Percentiles rank a stretch among this genome's conserved stretches.
These are phyloP conservation scores for Verticillium zaregamsianum DNA, from an alignment of 2,329 filamentous ascomycete species.

Conservation along the genomic window DNA sequence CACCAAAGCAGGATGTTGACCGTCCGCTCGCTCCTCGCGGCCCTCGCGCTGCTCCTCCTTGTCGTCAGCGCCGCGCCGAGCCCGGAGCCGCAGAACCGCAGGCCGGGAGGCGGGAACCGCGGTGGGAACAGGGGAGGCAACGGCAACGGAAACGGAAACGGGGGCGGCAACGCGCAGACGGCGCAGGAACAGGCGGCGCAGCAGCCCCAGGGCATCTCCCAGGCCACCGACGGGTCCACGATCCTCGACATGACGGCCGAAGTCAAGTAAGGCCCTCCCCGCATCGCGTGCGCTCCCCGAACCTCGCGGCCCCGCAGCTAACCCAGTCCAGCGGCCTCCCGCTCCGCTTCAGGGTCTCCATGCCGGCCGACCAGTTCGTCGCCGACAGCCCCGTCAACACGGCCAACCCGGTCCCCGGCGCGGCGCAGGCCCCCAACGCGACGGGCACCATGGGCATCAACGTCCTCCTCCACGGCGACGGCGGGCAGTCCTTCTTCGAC, in stretches of 20 bases:
- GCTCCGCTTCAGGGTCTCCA: slow-evolving; percentile 53
- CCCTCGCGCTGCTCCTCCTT: slow-evolving; percentile 10
- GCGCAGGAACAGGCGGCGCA: slow-evolving; percentile 23
- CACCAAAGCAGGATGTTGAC: slow-evolving; percentile 11
- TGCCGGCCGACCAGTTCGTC: slow-evolving; percentile 50
- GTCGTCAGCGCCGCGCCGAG: slow-evolving; percentile 9
- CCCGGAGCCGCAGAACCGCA: slow-evolving; percentile 7
- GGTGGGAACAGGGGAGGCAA: slow-evolving; percentile 3
- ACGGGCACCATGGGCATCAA: slow-evolving; percentile 44
- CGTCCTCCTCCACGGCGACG: slow-evolving; percentile 56
- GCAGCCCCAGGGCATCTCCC: slow-evolving; percentile 30
- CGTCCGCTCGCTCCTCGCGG: slow-evolving; percentile 9
- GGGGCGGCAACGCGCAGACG: slow-evolving; percentile 10
- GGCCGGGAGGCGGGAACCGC: slow-evolving; percentile 3
- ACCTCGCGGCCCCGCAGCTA: not conserved
- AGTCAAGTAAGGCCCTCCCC: slow-evolving; percentile 39
- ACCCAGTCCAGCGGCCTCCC: slow-evolving; percentile 35
- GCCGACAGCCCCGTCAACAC: slow-evolving; percentile 44
- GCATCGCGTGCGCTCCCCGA: not conserved
- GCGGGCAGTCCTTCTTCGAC: slow-evolving; percentile 55
- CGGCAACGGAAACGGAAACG: not conserved
- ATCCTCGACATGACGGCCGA: slow-evolving; percentile 51
- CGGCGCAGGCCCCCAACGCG: slow-evolving; percentile 14
- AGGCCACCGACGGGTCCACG: slow-evolving; percentile 48
- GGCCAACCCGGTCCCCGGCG: slow-evolving; percentile 24